A percentile compares a stretch with the other conserved stretches of the same genome.
phyloP scores from a whole-genome alignment of 164 flowering plant genomes.

The Euptelea pleiosperma region DNA sequence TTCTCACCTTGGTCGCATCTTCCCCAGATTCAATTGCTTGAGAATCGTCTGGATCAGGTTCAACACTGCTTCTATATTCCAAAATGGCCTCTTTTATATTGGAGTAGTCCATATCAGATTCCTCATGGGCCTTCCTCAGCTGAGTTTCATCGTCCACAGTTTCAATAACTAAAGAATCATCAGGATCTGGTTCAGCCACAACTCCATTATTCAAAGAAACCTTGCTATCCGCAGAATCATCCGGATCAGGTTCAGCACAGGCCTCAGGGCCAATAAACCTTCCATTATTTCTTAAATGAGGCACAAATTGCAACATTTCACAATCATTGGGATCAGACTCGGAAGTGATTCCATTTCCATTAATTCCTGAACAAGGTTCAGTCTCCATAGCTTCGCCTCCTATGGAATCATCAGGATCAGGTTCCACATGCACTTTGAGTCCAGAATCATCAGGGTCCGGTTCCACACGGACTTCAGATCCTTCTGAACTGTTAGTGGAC shows the following conservation, averaged over 20 bases:
- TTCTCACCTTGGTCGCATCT: too few relatives aligned
- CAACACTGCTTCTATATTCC: conserved; percentile 1
- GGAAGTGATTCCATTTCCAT: conserved; percentile 5
- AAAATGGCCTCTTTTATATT: background rate
- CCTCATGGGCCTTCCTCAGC: conserved; percentile 13
- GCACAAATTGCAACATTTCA: conserved; percentile 12
- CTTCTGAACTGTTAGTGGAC: conserved; percentile 18
- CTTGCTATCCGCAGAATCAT: conserved; percentile 21
- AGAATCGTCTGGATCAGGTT: conserved; percentile 7
- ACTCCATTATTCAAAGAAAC: background rate
- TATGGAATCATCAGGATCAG: conserved; percentile 40
- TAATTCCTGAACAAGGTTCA: conserved; percentile 14
- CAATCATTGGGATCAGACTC: conserved; percentile 23
- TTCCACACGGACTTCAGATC: conserved; percentile 28
- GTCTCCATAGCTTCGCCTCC: conserved; percentile 23
- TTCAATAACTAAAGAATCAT: conserved; percentile 17
- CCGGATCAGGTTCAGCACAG: conserved; percentile 35
- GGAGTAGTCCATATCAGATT: conserved; percentile 42
- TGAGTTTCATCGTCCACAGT: conserved; percentile 3
- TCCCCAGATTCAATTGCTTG: conserved; percentile 7
- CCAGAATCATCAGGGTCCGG: conserved; percentile 54
- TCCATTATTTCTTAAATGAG: conserved; percentile 5
- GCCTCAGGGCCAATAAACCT: conserved; percentile 10
- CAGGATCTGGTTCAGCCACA: conserved; percentile 19
- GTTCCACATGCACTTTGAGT: too few relatives aligned